Conservation (phyloP, 1,284 basidiomycete genomes). For the Chondrostereum purpureum region DNA sequence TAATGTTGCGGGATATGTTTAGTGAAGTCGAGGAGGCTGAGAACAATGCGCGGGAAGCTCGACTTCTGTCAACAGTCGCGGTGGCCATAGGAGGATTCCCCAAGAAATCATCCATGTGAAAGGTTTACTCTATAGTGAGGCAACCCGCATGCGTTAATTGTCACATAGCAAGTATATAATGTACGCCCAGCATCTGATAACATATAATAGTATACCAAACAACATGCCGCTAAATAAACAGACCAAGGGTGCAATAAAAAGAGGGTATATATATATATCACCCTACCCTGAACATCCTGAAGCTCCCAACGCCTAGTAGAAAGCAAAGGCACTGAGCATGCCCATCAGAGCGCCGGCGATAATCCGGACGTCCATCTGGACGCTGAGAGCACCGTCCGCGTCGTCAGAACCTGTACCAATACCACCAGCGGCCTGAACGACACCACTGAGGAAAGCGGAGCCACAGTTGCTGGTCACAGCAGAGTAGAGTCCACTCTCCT, state of each 20-base stretch:
- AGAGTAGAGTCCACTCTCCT: conserved; percentile 61
- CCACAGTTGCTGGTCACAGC: conserved; percentile 56
- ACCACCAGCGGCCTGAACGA: conserved; percentile 57
- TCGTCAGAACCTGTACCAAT: neutral
- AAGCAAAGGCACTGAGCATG: neutral
- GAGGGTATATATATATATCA: too few relatives aligned
- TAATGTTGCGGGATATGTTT: neutral
- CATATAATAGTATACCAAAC: too few relatives aligned
- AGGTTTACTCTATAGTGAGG: too few relatives aligned
- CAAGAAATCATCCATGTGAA: neutral
- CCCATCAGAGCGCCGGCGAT: neutral
- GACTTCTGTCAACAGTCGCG: neutral
- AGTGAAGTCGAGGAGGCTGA: neutral
- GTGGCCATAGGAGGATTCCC: neutral
- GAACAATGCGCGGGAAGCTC: neutral
- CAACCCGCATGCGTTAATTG: too few relatives aligned
- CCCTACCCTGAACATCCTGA: too few relatives aligned
- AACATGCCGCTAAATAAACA: too few relatives aligned
- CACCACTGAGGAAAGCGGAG: conserved; percentile 53
- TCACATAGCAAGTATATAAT: too few relatives aligned
- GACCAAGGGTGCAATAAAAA: too few relatives aligned
- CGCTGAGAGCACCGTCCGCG: neutral
- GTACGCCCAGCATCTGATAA: too few relatives aligned
- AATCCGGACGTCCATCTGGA: neutral
- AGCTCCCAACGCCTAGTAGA: too few relatives aligned